phyloP scores from a whole-genome alignment of 2,329 filamentous ascomycete species.

The Nemania abortiva region DNA sequence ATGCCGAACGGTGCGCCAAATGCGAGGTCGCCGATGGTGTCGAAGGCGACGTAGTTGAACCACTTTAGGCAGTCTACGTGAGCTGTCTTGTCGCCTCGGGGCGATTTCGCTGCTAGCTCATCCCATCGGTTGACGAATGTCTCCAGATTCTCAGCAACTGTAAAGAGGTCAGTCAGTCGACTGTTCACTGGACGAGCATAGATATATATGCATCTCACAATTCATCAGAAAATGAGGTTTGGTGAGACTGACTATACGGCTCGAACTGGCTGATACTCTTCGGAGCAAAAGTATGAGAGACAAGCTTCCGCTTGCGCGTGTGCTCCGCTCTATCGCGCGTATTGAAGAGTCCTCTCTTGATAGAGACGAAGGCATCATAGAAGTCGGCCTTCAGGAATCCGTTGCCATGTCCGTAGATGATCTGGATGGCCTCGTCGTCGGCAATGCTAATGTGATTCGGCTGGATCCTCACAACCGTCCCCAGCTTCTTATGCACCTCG shows the following conservation, averaged over 20 bases:
- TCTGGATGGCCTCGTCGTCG: slow-evolving; percentile 80
- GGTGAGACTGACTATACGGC: slow-evolving; percentile 71
- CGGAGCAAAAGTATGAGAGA: slow-evolving; percentile 86
- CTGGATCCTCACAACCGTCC: slow-evolving; percentile 84
- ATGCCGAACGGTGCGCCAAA: slow-evolving; percentile 87
- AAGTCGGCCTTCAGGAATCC: slow-evolving; percentile 84
- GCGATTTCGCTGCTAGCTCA: slow-evolving; percentile 62
- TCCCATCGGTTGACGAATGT: slow-evolving; percentile 81
- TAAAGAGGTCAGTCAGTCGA: slow-evolving; percentile 10
- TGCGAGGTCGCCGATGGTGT: slow-evolving; percentile 68
- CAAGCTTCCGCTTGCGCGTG: slow-evolving; percentile 87
- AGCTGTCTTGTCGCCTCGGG: slow-evolving; percentile 65
- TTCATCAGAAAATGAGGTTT: neutral
- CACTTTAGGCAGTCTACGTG: slow-evolving; percentile 80
- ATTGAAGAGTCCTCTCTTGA: slow-evolving; percentile 88
- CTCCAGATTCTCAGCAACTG: slow-evolving; percentile 78
- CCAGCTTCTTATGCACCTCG: slow-evolving; percentile 78
- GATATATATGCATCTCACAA: neutral
- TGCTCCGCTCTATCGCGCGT: slow-evolving; percentile 86
- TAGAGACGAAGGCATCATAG: slow-evolving; percentile 92
- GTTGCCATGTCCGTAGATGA: slow-evolving; percentile 84
- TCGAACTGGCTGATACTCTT: slow-evolving; percentile 88
- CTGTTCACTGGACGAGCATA: neutral
- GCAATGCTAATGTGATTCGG: slow-evolving; percentile 87
- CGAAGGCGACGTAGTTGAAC: slow-evolving; percentile 78